Evolutionary conservation across 805 yeast genomes (phyloP).

Genomic region (Barnettozyma sucrosica): DNA sequence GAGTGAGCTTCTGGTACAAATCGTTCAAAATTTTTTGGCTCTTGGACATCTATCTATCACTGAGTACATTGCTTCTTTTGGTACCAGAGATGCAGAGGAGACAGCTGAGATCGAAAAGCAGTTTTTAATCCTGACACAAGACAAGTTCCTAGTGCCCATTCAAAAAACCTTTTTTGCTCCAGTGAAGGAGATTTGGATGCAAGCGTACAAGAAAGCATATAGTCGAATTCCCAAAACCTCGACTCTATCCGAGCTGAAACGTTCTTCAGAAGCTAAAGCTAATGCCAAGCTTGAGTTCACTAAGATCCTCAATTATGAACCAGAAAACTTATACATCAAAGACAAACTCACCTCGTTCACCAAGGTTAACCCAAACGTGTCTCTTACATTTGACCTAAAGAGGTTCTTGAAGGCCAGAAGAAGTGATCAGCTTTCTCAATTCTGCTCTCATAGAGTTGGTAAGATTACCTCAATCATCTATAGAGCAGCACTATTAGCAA

Average conservation of each 20-base stretch:
- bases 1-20: slow-evolving; percentile 43
- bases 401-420: slow-evolving; percentile 66
- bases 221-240: slow-evolving; percentile 31
- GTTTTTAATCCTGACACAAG: slow-evolving; percentile 41
- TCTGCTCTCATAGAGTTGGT: slow-evolving; percentile 68
- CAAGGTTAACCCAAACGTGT: slow-evolving; percentile 42
- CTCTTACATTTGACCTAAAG: slow-evolving; percentile 56
- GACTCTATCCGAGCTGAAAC: slow-evolving; percentile 48
- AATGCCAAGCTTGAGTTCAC: slow-evolving; percentile 34
- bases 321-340: slow-evolving; percentile 25
- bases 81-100: slow-evolving; percentile 24
- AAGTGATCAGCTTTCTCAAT: slow-evolving; percentile 52
- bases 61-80: slow-evolving; percentile 38
- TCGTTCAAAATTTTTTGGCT: slow-evolving; percentile 63
- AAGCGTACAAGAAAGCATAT: slow-evolving; percentile 37
- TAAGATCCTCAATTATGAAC: slow-evolving; percentile 30
- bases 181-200: slow-evolving; percentile 33
- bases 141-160: slow-evolving; percentile 47
- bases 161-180: slow-evolving; percentile 32
- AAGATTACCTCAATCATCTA: slow-evolving; percentile 60
- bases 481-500: slow-evolving; percentile 43
- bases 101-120: slow-evolving; percentile 29
- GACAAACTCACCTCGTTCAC: slow-evolving; percentile 33
- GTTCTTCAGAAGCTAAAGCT: slow-evolving; percentile 55
- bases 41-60: slow-evolving; percentile 58